Base-by-base conservation (phyloP, 192 early-diverging fungal species). In the Coemansia reversa region DNA sequence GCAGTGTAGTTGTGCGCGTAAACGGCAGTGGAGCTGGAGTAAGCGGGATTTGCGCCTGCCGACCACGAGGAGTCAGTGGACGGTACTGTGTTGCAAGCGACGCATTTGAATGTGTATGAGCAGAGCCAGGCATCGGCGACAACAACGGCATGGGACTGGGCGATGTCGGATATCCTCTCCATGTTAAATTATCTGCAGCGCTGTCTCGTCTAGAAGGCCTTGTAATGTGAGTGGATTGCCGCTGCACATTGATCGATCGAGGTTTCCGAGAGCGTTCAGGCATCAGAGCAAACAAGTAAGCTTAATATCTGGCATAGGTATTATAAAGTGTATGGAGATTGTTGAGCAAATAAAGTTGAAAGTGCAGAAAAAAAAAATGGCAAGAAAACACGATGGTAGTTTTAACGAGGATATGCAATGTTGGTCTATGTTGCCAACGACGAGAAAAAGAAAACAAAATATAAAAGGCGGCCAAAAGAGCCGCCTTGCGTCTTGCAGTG, bases 71-170 rank as follows among this genome's bases (percentile, higher is more conserved):
- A 16, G 39, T 45, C 39, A 45, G 39, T 2, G 39, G 39, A 16
- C 39, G 39, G 39, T 27, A 19, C 12, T 29, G 6, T 7, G 42
- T 27, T 24, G 55, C 35, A n/a, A 47, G 33, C 9, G 30, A 14
- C 19, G 19, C 14, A 12, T 53, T 57, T 6, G 54, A 18, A 9
- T 42, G 48, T 25, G 23, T 33, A 62, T 57, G 51, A 1, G 63
- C 67, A 14, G 67, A 58, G n/a, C 62, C 69, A 0, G 57, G 72
- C 18, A 60, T 58, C 12, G 67, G 73, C 22, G 73, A 66, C 33
- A 47, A 63, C 62, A 63, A 42, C 1, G 28, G 45, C n/a, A 56
- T 8, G 14, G 63, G 63, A 12, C 54, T n/a, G 22, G 63, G 27
- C 24, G 53, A 29, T 11, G 62, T 22, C 1, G 62, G 27, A 29